Percentiles rank a stretch among this genome's conserved stretches.
phyloP scores from a whole-genome alignment of 495 filamentous ascomycete species.

The Neurospora pannonica region DNA sequence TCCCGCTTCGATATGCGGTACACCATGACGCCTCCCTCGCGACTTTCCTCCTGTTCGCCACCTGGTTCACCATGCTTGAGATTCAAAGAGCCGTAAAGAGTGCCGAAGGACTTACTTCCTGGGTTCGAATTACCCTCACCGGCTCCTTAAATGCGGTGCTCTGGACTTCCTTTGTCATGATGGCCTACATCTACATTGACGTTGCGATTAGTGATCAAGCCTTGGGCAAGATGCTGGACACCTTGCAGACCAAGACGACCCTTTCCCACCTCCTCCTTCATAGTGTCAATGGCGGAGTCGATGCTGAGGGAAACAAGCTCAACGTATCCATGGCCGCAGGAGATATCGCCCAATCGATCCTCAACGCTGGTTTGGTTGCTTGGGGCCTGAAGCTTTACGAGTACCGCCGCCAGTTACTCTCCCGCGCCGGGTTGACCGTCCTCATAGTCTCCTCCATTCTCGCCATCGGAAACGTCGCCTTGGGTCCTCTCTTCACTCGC shows the following conservation, averaged over 20 bases:
- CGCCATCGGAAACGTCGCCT: conserved; percentile 26
- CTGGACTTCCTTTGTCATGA: conserved; percentile 31
- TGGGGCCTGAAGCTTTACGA: conserved; percentile 42
- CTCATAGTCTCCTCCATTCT: conserved; percentile 22
- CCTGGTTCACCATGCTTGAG: conserved; percentile 32
- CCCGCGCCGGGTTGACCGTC: conserved; percentile 27
- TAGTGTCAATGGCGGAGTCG: neutral
- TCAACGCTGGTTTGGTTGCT: conserved; percentile 36
- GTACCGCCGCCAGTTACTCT: conserved; percentile 31
- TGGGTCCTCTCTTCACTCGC: conserved; percentile 25
- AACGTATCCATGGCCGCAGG: conserved; percentile 27
- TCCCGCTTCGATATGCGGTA: conserved; percentile 18
- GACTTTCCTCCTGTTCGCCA: conserved; percentile 24
- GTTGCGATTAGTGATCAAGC: conserved; percentile 12
- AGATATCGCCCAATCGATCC: conserved; percentile 30
- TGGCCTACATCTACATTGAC: conserved; percentile 31
- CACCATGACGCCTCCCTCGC: conserved; percentile 23
- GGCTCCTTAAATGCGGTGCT: conserved; percentile 34
- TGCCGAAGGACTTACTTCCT: conserved; percentile 6
- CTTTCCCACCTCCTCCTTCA: conserved; percentile 24
- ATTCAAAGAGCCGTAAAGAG: conserved; percentile 27
- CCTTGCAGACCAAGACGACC: conserved; percentile 25
- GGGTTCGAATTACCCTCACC: conserved; percentile 19
- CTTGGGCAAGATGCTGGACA: conserved; percentile 19
- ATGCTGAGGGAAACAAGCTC: neutral